phyloP scores from a whole-genome alignment of 129 eudicot species.

The carrot (Daucus carota) region DH1_v3.0 NC_030385.2:3228501-3229000 shows the following conservation, averaged over 20 bases:
- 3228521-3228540: not conserved
- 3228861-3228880: not conserved
- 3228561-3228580: not conserved
- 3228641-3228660: too few relatives aligned
- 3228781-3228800: not conserved
- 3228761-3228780: not conserved
- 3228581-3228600: not conserved
- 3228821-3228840: not conserved
- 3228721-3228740: too few relatives aligned
- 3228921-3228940: conserved; percentile 1
- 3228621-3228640: conserved; percentile 4
- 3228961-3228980: not conserved
- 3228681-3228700: too few relatives aligned
- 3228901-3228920: not conserved
- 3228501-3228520: not conserved
- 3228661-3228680: too few relatives aligned
- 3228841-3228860: not conserved
- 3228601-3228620: not conserved
- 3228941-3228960: conserved; percentile 1
- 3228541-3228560: not conserved
- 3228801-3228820: not conserved
- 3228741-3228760: not conserved
- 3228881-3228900: not conserved
- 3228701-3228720: too few relatives aligned
- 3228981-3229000: not conserved